phyloP scores from a whole-genome alignment of 768 basidiomycete species.

The Leccinum uliginosum region DNA sequence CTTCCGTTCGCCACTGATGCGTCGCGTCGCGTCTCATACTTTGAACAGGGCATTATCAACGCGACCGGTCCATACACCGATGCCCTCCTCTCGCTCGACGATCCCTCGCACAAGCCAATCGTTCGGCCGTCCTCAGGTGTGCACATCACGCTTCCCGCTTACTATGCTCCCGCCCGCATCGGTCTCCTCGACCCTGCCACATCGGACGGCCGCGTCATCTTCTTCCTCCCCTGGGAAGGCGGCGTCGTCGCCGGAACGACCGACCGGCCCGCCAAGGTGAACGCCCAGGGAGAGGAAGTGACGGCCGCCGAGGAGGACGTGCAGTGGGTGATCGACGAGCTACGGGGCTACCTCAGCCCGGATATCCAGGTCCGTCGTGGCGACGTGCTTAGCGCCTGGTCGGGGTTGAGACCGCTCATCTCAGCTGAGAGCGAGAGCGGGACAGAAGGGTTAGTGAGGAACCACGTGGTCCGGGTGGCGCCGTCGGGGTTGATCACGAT shows the following conservation, averaged over 20 bases:
- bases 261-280: constrained; percentile 73
- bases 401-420: constrained; percentile 86
- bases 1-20: not conserved
- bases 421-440: constrained; percentile 67
- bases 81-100: constrained; percentile 75
- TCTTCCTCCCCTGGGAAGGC: constrained; percentile 99
- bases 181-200: constrained; percentile 94
- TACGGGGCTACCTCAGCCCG: constrained; percentile 80
- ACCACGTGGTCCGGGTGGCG: constrained; percentile 85
- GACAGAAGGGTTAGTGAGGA: constrained; percentile 88
- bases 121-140: constrained; percentile 91
- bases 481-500: constrained; percentile 85
- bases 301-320: constrained; percentile 90
- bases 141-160: constrained; percentile 95
- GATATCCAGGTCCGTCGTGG: constrained; percentile 93
- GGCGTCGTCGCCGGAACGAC: constrained; percentile 98
- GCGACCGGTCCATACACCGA: constrained; percentile 96
- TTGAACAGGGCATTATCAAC: constrained; percentile 78
- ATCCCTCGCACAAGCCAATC: constrained; percentile 74
- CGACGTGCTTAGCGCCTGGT: constrained; percentile 95
- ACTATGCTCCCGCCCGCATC: constrained; percentile 94
- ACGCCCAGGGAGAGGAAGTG: constrained; percentile 54
- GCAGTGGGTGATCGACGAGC: constrained; percentile 93
- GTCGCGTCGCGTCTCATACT: not conserved
- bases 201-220: constrained; percentile 95